A percentile compares a stretch with the other conserved stretches of the same genome.
phyloP scores from a whole-genome alignment of 768 basidiomycete species.

The Boletus pseudopeckii region DNA sequence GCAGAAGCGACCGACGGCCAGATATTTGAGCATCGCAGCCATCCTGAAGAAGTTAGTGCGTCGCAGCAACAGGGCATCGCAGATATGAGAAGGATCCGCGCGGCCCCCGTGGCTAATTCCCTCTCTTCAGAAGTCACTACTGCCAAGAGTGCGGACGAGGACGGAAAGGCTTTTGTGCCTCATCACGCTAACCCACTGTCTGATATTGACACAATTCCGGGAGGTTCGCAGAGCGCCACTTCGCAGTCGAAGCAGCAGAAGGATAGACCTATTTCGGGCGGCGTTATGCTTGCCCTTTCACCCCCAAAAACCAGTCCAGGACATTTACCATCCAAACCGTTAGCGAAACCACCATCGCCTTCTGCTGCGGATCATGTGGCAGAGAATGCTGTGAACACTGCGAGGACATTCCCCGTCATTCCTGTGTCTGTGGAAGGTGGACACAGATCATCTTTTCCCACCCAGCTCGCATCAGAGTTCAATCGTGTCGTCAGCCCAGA shows the following conservation, averaged over 20 bases:
- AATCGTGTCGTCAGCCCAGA: not conserved
- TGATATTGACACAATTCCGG: not conserved
- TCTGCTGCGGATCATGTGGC: not conserved
- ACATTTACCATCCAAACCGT: conserved; percentile 2
- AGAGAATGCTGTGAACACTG: not conserved
- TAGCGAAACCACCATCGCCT: not conserved
- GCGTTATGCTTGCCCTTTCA: conserved; percentile 15
- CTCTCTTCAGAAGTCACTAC: not conserved
- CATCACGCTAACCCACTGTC: not conserved
- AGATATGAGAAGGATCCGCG: conserved; percentile 28
- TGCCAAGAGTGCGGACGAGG: conserved; percentile 1
- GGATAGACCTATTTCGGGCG: conserved; percentile 12
- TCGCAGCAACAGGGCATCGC: conserved; percentile 28
- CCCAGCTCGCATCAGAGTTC: conserved; percentile 15
- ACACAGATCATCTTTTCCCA: conserved; percentile 6
- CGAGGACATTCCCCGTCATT: conserved; percentile 3
- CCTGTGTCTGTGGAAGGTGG: conserved; percentile 12
- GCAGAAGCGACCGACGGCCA: not conserved
- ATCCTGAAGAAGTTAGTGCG: not conserved
- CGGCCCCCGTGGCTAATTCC: conserved; percentile 11
- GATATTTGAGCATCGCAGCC: not conserved
- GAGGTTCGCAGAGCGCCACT: not conserved
- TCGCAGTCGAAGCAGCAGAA: conserved; percentile 4
- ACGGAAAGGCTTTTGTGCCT: not conserved
- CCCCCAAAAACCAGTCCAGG: not conserved